These are phyloP conservation scores for Dendrostoma leiphaemia DNA, from an alignment of 2,329 filamentous ascomycete species.

Conservation along the genomic window DNA sequence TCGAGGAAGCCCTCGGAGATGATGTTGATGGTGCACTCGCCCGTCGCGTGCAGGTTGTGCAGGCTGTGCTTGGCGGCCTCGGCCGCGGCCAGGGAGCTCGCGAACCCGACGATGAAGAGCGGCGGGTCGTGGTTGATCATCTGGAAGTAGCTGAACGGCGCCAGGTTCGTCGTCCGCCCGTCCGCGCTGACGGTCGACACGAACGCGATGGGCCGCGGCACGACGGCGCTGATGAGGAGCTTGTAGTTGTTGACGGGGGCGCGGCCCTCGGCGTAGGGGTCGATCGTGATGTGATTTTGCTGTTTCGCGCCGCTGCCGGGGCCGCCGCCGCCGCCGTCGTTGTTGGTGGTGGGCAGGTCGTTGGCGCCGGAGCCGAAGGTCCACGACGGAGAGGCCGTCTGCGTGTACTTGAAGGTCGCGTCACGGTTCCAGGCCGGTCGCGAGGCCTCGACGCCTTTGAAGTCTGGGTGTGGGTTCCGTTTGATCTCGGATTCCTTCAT, in stretches of 20 bases:
- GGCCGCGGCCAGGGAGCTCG: constrained; percentile 44
- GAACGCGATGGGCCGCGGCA: constrained; percentile 77
- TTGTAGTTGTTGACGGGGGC: constrained; percentile 80
- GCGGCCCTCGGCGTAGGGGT: constrained; percentile 73
- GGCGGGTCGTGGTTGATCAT: constrained; percentile 81
- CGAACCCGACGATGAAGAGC: constrained; percentile 63
- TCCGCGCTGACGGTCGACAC: constrained; percentile 56
- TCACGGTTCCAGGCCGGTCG: constrained; percentile 58
- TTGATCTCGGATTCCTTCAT: constrained; percentile 39
- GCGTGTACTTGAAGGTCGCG: constrained; percentile 52
- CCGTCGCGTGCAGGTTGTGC: constrained; percentile 65
- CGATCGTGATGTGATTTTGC: constrained; percentile 72
- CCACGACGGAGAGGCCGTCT: constrained; percentile 67
- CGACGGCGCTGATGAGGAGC: constrained; percentile 77
- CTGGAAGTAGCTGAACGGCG: constrained; percentile 82
- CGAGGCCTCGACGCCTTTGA: constrained; percentile 67
- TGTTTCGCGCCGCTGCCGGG: constrained; percentile 38
- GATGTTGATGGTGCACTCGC: constrained; percentile 82
- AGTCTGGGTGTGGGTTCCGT: constrained; percentile 71
- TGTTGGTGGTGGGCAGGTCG: constrained; percentile 35
- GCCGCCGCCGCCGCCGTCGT: constrained; percentile 23
- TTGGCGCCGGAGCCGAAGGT: constrained; percentile 65
- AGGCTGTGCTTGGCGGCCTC: constrained; percentile 72
- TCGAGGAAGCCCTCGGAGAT: constrained; percentile 82
- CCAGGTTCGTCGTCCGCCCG: constrained; percentile 68